Conservation (phyloP, 2,329 filamentous ascomycete genomes). For the Pseudodiploospora longispora region DNA sequence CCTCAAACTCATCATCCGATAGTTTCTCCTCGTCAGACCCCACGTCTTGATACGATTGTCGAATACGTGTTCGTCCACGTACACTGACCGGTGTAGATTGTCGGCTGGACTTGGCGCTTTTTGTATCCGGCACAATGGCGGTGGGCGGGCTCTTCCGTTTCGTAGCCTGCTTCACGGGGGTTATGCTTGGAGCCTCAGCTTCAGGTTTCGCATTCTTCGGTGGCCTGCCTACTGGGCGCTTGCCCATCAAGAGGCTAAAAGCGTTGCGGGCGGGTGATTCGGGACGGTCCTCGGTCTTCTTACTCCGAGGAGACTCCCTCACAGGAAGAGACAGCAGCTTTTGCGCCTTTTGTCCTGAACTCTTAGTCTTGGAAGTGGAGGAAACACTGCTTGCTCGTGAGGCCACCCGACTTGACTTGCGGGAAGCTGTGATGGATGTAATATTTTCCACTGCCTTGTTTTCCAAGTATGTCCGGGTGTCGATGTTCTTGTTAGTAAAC, state of each 20-base stretch:
- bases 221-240: constrained; percentile 19
- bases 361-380: constrained; percentile 8
- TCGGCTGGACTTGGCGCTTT: constrained; percentile 68
- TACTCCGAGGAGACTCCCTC: constrained; percentile 27
- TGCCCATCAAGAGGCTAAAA: constrained; percentile 47
- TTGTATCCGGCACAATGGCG: constrained; percentile 35
- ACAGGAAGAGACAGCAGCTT: constrained; percentile 24
- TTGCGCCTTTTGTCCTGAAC: constrained; percentile 11
- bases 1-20: constrained; percentile 79
- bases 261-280: constrained; percentile 30
- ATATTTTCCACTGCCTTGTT: constrained; percentile 65
- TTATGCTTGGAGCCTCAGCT: constrained; percentile 10
- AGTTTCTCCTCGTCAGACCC: constrained; percentile 53
- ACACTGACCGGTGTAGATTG: constrained; percentile 62
- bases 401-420: constrained; percentile 21
- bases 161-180: constrained; percentile 11
- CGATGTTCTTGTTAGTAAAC: constrained; percentile 47
- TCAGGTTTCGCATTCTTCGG: constrained; percentile 17
- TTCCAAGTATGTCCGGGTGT: constrained; percentile 70
- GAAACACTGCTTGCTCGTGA: constrained; percentile 31
- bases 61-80: constrained; percentile 43
- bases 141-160: constrained; percentile 27
- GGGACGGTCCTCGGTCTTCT: constrained; percentile 16
- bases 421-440: constrained; percentile 20
- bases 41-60: constrained; percentile 41